phyloP scores from a whole-genome alignment of 2,329 filamentous ascomycete species.

The Teratosphaeria nubilosa region DNA sequence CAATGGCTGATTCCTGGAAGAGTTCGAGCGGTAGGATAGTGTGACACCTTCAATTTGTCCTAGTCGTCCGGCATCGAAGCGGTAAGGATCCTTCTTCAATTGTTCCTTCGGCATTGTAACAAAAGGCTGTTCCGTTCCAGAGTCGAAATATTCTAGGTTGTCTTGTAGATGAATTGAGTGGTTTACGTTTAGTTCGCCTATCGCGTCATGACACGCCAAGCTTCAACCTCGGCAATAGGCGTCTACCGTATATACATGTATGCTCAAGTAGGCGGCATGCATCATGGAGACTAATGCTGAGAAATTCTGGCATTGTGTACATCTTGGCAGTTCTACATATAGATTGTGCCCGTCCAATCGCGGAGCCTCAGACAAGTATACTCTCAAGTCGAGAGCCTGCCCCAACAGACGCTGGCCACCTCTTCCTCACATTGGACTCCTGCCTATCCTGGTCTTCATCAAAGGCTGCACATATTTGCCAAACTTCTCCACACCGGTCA shows the following conservation, averaged over 20 bases:
- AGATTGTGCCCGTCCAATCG: no score
- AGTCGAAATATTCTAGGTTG: not conserved
- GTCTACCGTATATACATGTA: not conserved
- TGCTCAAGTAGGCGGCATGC: no score
- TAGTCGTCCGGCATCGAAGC: slow-evolving; percentile 30
- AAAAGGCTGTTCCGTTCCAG: not conserved
- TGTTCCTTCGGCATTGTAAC: slow-evolving; percentile 7
- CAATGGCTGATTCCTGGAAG: slow-evolving; percentile 21
- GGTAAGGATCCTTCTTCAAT: slow-evolving; percentile 19
- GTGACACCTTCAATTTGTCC: slow-evolving; percentile 43
- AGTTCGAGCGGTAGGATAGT: slow-evolving; percentile 21
- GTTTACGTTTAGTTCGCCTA: not conserved
- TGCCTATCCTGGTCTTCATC: not conserved
- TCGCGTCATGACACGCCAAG: not conserved
- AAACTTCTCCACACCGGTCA: slow-evolving; percentile 7
- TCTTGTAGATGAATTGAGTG: not conserved
- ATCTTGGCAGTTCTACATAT: no score
- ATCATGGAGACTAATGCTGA: no score
- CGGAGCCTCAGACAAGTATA: not conserved
- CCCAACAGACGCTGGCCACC: no score
- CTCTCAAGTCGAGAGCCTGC: not conserved
- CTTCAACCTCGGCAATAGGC: not conserved
- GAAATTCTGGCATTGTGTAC: no score
- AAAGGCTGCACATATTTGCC: slow-evolving; percentile 8
- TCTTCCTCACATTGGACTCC: not conserved